These are phyloP conservation scores for Xylaria arbuscula DNA, from an alignment of 2,329 filamentous ascomycete genomes.

Conservation along the genomic window DNA sequence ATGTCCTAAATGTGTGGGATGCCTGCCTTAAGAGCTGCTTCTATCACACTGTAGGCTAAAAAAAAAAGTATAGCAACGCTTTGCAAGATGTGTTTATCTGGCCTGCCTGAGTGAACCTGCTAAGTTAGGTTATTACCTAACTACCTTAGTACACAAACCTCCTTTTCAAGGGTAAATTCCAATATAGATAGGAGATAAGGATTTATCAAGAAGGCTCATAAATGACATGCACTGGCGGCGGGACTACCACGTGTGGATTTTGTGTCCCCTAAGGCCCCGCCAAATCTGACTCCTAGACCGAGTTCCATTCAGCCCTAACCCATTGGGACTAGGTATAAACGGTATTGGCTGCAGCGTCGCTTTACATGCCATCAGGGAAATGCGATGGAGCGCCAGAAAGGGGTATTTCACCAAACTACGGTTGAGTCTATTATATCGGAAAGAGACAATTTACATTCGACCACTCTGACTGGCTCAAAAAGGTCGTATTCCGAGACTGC, in stretches of 20 bases:
- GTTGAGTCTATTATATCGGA: conserved; percentile 59
- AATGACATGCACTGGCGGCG: conserved; percentile 24
- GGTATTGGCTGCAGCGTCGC: neutral
- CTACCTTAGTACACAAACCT: neutral
- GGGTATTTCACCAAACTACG: conserved; percentile 62
- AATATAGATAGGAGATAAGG: no score
- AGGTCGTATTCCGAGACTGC: conserved; percentile 49
- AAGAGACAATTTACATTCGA: conserved; percentile 54
- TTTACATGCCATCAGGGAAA: neutral
- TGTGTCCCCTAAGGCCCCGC: conserved; percentile 28
- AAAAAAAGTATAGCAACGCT: neutral
- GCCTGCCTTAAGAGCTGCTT: conserved; percentile 6
- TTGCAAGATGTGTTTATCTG: neutral
- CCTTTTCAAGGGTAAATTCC: no score
- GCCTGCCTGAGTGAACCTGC: neutral
- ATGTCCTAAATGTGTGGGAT: conserved; percentile 35
- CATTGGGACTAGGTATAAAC: neutral
- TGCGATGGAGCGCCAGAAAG: conserved; percentile 45
- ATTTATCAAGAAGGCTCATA: no score
- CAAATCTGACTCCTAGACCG: neutral
- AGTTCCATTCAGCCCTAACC: neutral
- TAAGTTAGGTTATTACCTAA: no score
- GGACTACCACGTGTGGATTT: conserved; percentile 30
- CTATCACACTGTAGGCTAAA: neutral
- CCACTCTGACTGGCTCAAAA: conserved; percentile 62